These are phyloP conservation scores for Nemania sp. DNA, from an alignment of 2,329 filamentous ascomycete species.

Conservation along the genomic window DNA sequence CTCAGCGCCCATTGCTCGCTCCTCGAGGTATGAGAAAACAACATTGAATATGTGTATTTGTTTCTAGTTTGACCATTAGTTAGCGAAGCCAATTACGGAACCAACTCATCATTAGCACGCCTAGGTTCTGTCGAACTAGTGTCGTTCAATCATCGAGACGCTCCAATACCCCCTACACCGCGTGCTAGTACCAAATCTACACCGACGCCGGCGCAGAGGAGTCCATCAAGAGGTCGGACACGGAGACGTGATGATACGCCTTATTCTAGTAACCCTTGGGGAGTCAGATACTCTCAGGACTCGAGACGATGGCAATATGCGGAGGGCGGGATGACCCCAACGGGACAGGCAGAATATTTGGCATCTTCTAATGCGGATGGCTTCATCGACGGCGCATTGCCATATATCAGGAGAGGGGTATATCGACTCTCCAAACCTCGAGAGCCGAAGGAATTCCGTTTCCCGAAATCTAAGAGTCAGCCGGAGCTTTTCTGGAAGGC, in stretches of 20 bases:
- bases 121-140: conserved; percentile 22
- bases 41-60: not conserved
- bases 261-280: conserved; percentile 4
- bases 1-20: not conserved
- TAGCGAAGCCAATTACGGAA: conserved; percentile 2
- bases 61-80: conserved; percentile 10
- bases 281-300: conserved; percentile 10
- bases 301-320: not conserved
- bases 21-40: conserved; percentile 15
- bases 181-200: not conserved
- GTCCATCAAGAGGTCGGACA: conserved; percentile 24
- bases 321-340: not conserved
- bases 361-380: not conserved
- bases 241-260: conserved; percentile 28
- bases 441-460: conserved; percentile 39
- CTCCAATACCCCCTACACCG: not conserved
- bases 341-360: not conserved
- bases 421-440: conserved; percentile 42
- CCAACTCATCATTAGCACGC: not conserved
- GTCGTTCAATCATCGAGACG: not conserved
- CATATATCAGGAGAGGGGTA: conserved; percentile 48
- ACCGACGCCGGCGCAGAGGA: conserved; percentile 14
- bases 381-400: not conserved
- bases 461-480: conserved; percentile 43
- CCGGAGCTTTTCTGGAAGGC: conserved; percentile 42